Evolutionary conservation across 148 eudicot species (phyloP).

Genomic region (Rhododendron molle): DNA sequence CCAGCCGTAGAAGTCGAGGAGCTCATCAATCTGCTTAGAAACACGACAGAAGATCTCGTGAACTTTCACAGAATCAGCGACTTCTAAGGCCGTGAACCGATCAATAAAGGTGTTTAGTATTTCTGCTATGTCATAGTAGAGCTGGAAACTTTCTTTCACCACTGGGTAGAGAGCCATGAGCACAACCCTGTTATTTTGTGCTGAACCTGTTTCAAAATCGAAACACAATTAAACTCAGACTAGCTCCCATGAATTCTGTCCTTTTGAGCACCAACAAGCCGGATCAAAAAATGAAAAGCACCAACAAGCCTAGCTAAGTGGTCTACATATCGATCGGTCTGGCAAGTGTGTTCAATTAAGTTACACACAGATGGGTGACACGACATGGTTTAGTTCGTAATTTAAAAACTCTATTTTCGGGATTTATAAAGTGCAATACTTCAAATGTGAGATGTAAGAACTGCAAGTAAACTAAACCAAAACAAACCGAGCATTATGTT

Average conservation of each 20-base stretch:
- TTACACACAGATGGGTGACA: background rate
- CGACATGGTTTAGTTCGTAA: background rate
- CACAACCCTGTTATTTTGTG: slow-evolving; percentile 60
- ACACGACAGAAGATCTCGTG: slow-evolving; percentile 49
- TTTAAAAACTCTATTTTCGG: no score
- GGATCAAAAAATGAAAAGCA: no score
- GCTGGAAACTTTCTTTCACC: slow-evolving; percentile 61
- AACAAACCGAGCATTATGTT: no score
- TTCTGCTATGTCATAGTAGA: slow-evolving; percentile 62
- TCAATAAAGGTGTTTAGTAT: slow-evolving; percentile 46
- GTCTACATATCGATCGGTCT: background rate
- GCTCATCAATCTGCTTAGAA: slow-evolving; percentile 78
- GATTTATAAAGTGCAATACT: no score
- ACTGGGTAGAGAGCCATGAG: slow-evolving; percentile 58
- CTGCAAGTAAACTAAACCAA: no score
- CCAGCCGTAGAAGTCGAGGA: slow-evolving; percentile 62
- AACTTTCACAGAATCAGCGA: slow-evolving; percentile 48
- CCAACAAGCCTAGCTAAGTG: background rate
- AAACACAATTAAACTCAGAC: background rate
- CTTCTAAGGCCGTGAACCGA: slow-evolving; percentile 53
- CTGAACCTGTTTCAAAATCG: slow-evolving; percentile 40
- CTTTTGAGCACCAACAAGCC: background rate
- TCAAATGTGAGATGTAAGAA: background rate
- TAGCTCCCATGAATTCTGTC: background rate
- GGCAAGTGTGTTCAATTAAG: background rate